Percentiles rank a stretch among this genome's conserved stretches.
These are phyloP conservation scores for Wickerhamomyces chaumierensis DNA, from an alignment of 805 yeast genomes.

Conservation along the genomic window DNA sequence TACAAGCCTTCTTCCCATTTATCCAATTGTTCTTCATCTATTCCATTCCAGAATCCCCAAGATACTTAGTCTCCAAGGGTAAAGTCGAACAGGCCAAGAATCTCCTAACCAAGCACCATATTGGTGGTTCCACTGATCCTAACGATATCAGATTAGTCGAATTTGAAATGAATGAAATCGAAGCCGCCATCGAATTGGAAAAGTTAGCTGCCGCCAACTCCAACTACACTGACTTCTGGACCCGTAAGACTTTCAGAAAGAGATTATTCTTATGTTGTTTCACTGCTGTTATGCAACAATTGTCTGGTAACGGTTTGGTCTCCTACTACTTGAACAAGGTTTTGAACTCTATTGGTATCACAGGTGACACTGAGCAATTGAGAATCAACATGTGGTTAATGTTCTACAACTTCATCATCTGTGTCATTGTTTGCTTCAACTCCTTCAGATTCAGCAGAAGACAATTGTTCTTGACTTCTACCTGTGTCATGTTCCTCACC, in stretches of 20 bases:
- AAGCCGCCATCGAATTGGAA: slow-evolving; percentile 29
- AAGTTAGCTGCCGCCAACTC: slow-evolving; percentile 19
- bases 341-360: slow-evolving; percentile 41
- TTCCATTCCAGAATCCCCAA: slow-evolving; percentile 39
- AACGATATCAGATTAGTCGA: slow-evolving; percentile 19
- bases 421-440: slow-evolving; percentile 17
- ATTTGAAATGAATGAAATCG: slow-evolving; percentile 29
- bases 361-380: slow-evolving; percentile 30
- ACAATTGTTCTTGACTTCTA: slow-evolving; percentile 24
- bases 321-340: slow-evolving; percentile 40
- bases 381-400: slow-evolving; percentile 37
- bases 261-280: slow-evolving; percentile 26
- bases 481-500: slow-evolving; percentile 23
- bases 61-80: slow-evolving; percentile 31
- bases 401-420: slow-evolving; percentile 29
- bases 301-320: slow-evolving; percentile 40
- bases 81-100: slow-evolving; percentile 30
- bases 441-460: slow-evolving; percentile 22
- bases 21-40: slow-evolving; percentile 33
- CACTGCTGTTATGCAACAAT: slow-evolving; percentile 28
- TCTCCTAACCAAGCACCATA: slow-evolving; percentile 28
- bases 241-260: slow-evolving; percentile 25
- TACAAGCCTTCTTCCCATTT: slow-evolving; percentile 38
- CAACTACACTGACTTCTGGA: slow-evolving; percentile 25
- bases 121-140: slow-evolving; percentile 20